Conservation (phyloP, 305 asterid genomes). For the Andrographis paniculata region DNA sequence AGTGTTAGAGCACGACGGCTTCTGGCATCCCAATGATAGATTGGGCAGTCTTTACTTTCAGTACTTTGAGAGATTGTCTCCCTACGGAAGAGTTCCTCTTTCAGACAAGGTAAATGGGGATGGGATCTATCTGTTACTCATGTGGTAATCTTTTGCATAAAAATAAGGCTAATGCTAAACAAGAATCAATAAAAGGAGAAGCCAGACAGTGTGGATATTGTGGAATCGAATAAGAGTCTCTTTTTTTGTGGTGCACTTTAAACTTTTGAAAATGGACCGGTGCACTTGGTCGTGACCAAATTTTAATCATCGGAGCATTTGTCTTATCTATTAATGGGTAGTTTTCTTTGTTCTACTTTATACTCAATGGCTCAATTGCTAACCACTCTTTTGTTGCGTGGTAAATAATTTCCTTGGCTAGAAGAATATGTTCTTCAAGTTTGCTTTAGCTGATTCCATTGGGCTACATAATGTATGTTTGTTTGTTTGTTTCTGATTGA, state of each 20-base stretch:
- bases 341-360: slow-evolving; percentile 22
- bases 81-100: slow-evolving; percentile 87
- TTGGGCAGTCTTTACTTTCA: slow-evolving; percentile 83
- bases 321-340: slow-evolving; percentile 16
- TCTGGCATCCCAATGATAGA: slow-evolving; percentile 58
- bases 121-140: too few relatives aligned
- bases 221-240: slow-evolving; percentile 20
- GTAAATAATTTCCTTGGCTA: slow-evolving; percentile 15
- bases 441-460: slow-evolving; percentile 7
- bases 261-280: slow-evolving; percentile 20
- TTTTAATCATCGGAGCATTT: slow-evolving; percentile 17
- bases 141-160: too few relatives aligned
- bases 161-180: background rate
- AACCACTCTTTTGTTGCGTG: slow-evolving; percentile 6
- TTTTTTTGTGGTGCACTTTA: slow-evolving; percentile 10
- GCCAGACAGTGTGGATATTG: slow-evolving; percentile 22
- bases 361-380: slow-evolving; percentile 7
- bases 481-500: slow-evolving; percentile 16
- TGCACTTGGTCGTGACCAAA: slow-evolving; percentile 15
- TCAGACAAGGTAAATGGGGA: slow-evolving; percentile 82
- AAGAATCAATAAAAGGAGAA: slow-evolving; percentile 18
- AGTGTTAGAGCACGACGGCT: slow-evolving; percentile 52
- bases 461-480: slow-evolving; percentile 14
- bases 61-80: slow-evolving; percentile 82
- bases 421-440: slow-evolving; percentile 36